Evolutionary conservation across 768 basidiomycete species (phyloP).

Genomic region (Dioszegia crocea): DNA sequence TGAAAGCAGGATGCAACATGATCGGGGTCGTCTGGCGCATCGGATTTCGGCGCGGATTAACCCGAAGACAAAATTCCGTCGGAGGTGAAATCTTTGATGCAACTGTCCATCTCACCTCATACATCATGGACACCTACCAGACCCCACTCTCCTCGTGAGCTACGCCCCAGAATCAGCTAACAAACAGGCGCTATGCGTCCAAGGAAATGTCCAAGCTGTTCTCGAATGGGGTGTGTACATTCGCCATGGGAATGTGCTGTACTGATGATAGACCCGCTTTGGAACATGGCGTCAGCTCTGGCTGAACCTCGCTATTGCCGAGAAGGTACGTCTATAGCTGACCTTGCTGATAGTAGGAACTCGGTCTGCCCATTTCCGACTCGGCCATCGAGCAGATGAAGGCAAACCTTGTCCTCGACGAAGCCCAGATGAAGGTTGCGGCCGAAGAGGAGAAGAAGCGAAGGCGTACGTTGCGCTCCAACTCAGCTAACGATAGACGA

Average conservation of each 20-base stretch:
- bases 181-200: slow-evolving; percentile 87
- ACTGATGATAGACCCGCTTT: slow-evolving; percentile 74
- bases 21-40: too few species aligned
- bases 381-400: slow-evolving; percentile 93
- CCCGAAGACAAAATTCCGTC: background rate
- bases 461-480: slow-evolving; percentile 54
- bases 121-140: slow-evolving; percentile 48
- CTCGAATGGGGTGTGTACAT: slow-evolving; percentile 67
- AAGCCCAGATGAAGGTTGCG: slow-evolving; percentile 83
- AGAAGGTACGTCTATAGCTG: slow-evolving; percentile 56
- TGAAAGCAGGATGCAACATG: too few species aligned
- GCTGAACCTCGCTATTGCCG: slow-evolving; percentile 93
- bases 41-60: background rate
- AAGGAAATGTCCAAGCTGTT: slow-evolving; percentile 98
- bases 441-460: slow-evolving; percentile 94
- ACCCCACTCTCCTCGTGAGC: slow-evolving; percentile 50
- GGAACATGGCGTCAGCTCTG: slow-evolving; percentile 92
- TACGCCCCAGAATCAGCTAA: background rate
- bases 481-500: slow-evolving; percentile 57
- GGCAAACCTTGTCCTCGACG: slow-evolving; percentile 81
- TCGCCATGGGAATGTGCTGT: background rate
- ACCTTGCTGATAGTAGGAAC: slow-evolving; percentile 53
- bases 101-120: background rate
- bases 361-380: slow-evolving; percentile 83
- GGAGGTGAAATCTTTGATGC: background rate